Evolutionary conservation across 352 stramenopile species (phyloP), one percentile per base, ranked within the genome.

Genomic region (Pythium insidiosum): DNA sequence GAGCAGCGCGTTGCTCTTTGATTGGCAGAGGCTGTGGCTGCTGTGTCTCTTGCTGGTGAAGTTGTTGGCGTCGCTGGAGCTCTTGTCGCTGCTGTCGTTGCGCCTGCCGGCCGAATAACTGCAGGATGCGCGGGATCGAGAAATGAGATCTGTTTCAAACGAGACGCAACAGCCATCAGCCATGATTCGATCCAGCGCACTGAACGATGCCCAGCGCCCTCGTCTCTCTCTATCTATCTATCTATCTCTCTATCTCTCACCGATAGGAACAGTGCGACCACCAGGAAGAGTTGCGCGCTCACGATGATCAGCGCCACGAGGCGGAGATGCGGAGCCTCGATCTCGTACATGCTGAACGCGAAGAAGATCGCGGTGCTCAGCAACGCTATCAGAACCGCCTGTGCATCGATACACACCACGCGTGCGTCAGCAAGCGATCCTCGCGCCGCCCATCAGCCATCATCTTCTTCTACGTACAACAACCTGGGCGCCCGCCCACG

Each of bases 301-400:
- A 75, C 78, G 21, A 85, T 63, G 41, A 66, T 39, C 26, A 55
- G 24, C 20, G 77, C 55, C 6, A 61, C 63, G 26, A 38, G 45
- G 13, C 50, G 66, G 41, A 75, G 41, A 38, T 66, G 46, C 23
- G 43, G 28, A n/a, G n/a, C n/a, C 3, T 69, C 65, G 37, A 85
- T 62, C 42, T 79, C 73, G 19, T 49, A 49, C 19, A 65, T 65
- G 23, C 56, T 66, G 39, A 81, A 58, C 3, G 20, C 31, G 45
- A 73, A 81, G 55, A 85, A 83, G 26, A 66, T 52, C 34, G 35
- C 52, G 25, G 47, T 52, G 19, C 62, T 69, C n/a, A 81, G 43
- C 33, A 68, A 13, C 18, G 57, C 53, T 30, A 68, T 47, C 30
- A 21, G 39, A 30, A 67, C 58, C n/a, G 70, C 70, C 73, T 85